phyloP scores from a whole-genome alignment of 1,139 yeast species.

The Taphrina confusa region DNA sequence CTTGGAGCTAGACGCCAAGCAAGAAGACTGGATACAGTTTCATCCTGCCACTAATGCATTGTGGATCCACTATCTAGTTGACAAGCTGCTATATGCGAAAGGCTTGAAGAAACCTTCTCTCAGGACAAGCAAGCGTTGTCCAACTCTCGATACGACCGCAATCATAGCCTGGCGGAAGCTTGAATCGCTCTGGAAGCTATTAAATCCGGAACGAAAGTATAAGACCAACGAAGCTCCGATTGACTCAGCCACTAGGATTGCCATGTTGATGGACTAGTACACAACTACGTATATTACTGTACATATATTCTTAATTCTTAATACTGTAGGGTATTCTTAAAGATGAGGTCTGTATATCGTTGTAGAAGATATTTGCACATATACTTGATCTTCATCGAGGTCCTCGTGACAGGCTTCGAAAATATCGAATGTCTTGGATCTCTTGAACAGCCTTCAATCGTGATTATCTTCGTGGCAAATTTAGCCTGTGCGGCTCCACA shows the following conservation, averaged over 20 bases:
- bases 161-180: slow-evolving; percentile 29
- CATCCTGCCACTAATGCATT: slow-evolving; percentile 53
- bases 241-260: not conserved
- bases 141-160: slow-evolving; percentile 14
- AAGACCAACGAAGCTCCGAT: slow-evolving; percentile 13
- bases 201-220: slow-evolving; percentile 35
- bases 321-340: too few relatives aligned
- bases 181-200: slow-evolving; percentile 22
- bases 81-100: slow-evolving; percentile 50
- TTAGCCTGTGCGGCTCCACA: too few relatives aligned
- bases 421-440: too few relatives aligned
- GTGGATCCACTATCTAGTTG: slow-evolving; percentile 55
- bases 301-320: too few relatives aligned
- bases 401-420: too few relatives aligned
- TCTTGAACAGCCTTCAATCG: too few relatives aligned
- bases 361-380: too few relatives aligned
- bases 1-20: slow-evolving; percentile 22
- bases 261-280: not conserved
- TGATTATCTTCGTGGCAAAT: too few relatives aligned
- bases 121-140: not conserved
- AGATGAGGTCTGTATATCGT: too few relatives aligned
- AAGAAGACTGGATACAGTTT: slow-evolving; percentile 50
- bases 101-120: slow-evolving; percentile 41
- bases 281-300: too few relatives aligned
- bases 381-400: too few relatives aligned